phyloP scores from a whole-genome alignment of 2,329 filamentous ascomycete genomes.

The Paraphoma sp. region DNA sequence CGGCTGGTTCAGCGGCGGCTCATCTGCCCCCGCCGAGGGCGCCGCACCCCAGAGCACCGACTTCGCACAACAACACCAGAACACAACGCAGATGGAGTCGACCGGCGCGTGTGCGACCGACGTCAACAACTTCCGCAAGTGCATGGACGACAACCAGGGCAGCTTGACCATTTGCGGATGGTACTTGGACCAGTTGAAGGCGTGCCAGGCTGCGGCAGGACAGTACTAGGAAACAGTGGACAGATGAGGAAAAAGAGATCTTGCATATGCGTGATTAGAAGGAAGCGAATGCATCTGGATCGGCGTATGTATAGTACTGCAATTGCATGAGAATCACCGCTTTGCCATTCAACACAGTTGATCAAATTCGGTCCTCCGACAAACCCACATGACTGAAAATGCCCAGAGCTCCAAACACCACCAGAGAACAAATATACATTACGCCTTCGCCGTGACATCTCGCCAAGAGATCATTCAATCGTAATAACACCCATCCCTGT shows the following conservation, averaged over 20 bases:
- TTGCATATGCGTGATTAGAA: neutral
- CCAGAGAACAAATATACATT: neutral
- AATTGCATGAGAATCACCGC: constrained; percentile 18
- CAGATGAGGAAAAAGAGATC: neutral
- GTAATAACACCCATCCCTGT: neutral
- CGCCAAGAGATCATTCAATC: neutral
- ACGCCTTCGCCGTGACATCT: too few relatives aligned
- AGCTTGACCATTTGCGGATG: constrained; percentile 96
- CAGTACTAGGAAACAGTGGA: constrained; percentile 51
- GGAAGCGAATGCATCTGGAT: constrained; percentile 4
- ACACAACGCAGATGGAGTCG: constrained; percentile 48
- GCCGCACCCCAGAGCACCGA: constrained; percentile 44
- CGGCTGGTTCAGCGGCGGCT: constrained; percentile 81
- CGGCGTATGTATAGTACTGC: constrained; percentile 13
- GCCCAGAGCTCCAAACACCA: too few relatives aligned
- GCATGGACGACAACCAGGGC: constrained; percentile 93
- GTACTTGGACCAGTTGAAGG: constrained; percentile 92
- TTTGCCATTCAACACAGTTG: neutral
- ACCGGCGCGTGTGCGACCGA: constrained; percentile 71
- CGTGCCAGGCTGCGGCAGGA: constrained; percentile 56
- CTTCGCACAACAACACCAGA: constrained; percentile 31
- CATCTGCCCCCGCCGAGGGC: constrained; percentile 59
- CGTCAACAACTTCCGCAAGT: constrained; percentile 86
- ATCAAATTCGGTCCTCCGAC: neutral
- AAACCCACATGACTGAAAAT: neutral